phyloP scores from a whole-genome alignment of 768 basidiomycete genomes.

The Boletus coccyginus region DNA sequence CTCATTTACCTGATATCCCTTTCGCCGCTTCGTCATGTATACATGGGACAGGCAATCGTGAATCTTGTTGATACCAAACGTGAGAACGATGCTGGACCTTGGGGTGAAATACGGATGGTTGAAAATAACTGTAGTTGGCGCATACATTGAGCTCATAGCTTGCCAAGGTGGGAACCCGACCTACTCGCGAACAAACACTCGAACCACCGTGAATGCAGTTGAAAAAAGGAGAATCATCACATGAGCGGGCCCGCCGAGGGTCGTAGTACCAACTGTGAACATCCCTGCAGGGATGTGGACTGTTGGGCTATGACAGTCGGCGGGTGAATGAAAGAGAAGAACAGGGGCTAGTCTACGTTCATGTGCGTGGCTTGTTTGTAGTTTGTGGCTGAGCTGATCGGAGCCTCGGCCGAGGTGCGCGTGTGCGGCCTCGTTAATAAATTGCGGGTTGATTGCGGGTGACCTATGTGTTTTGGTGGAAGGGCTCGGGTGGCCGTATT shows the following conservation, averaged over 20 bases:
- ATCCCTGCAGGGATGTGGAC: conserved; percentile 13
- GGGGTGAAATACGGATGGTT: too few species aligned
- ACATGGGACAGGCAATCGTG: too few species aligned
- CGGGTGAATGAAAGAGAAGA: background rate
- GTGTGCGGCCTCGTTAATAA: background rate
- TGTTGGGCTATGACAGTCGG: conserved; percentile 15
- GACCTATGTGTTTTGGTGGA: background rate
- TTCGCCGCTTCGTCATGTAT: too few species aligned
- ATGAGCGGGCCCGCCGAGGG: background rate
- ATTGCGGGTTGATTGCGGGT: too few species aligned
- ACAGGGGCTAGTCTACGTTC: too few species aligned
- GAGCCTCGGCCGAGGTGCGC: background rate
- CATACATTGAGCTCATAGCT: background rate
- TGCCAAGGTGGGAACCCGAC: background rate
- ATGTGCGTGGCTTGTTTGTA: conserved; percentile 13
- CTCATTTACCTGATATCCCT: too few species aligned
- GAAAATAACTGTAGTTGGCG: background rate
- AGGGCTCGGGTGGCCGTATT: background rate
- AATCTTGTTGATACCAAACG: too few species aligned
- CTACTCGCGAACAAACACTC: background rate
- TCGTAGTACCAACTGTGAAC: conserved; percentile 14
- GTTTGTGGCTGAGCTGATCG: background rate
- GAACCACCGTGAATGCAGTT: background rate
- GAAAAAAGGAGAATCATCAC: too few species aligned
- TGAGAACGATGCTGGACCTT: too few species aligned